These are phyloP conservation scores for Chaetomiaceae sp. DNA, from an alignment of 2,329 filamentous ascomycete species.

Conservation along the genomic window DNA sequence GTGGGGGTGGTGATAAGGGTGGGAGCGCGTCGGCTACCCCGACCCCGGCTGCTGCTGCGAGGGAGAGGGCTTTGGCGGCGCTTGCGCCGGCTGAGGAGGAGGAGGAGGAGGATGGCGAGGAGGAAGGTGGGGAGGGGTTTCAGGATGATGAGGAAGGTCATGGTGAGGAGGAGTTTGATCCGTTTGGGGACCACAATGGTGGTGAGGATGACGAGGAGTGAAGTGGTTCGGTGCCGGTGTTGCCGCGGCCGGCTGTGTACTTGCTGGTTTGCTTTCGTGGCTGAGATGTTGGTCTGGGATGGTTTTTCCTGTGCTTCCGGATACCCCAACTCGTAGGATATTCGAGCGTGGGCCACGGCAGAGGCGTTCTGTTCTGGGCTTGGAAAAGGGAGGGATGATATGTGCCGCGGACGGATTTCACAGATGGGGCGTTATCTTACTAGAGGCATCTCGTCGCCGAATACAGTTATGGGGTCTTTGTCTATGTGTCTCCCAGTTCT, in stretches of 20 bases:
- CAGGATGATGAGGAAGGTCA: conserved; percentile 15
- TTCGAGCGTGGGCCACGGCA: no score
- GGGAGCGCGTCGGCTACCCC: background rate
- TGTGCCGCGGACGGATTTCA: no score
- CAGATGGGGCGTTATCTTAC: no score
- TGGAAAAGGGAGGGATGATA: no score
- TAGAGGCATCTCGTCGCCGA: no score
- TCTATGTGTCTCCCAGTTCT: no score
- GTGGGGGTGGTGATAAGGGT: conserved; percentile 28
- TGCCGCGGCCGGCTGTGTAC: background rate
- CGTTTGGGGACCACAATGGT: conserved; percentile 19
- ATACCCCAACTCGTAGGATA: no score
- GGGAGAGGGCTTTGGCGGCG: conserved; percentile 4
- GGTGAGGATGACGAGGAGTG: conserved; percentile 15
- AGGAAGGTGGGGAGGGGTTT: conserved; percentile 7
- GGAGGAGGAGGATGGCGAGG: conserved; percentile 15
- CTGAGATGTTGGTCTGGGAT: background rate
- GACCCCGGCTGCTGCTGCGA: background rate
- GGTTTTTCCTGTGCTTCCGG: no score
- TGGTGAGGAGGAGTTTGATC: conserved; percentile 19
- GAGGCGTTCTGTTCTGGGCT: no score
- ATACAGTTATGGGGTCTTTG: no score
- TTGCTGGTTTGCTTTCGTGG: background rate
- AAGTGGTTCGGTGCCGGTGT: background rate
- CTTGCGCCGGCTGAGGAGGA: conserved; percentile 9